Evolutionary conservation across 345 rosid species (phyloP).

Genomic region (Anacardium occidentale): DNA sequence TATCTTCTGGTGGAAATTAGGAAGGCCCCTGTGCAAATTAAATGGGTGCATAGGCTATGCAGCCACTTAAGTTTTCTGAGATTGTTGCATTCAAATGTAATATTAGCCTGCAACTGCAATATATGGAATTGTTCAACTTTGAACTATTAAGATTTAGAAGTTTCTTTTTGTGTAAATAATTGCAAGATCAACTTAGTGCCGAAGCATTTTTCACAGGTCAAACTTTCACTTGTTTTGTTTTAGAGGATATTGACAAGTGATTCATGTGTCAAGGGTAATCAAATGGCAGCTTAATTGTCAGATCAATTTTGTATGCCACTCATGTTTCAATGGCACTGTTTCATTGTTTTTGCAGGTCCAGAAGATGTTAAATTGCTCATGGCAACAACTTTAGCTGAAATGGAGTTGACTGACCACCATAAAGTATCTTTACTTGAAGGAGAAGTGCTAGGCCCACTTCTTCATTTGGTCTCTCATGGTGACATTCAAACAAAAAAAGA

Average conservation of each 20-base stretch:
- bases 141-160: neutral
- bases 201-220: neutral
- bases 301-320: too few relatives aligned
- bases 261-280: neutral
- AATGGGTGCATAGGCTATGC: neutral
- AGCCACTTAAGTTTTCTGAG: neutral
- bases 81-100: neutral
- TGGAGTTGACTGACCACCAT: constrained; percentile 63
- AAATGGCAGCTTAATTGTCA: neutral
- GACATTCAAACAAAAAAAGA: constrained; percentile 37
- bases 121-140: neutral
- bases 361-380: constrained; percentile 49
- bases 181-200: neutral
- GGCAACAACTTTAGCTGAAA: constrained; percentile 56
- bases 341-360: constrained; percentile 43
- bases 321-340: constrained; percentile 6
- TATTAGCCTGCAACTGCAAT: neutral
- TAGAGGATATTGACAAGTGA: neutral
- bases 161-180: neutral
- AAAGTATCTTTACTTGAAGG: constrained; percentile 53
- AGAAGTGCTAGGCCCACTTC: constrained; percentile 52
- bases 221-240: neutral
- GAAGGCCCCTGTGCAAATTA: neutral
- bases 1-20: neutral
- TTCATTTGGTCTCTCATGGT: constrained; percentile 40